Percentiles rank a stretch among this genome's conserved stretches.
Conservation (phyloP, 1,139 yeast species). For the Taphrina pruni region DNA sequence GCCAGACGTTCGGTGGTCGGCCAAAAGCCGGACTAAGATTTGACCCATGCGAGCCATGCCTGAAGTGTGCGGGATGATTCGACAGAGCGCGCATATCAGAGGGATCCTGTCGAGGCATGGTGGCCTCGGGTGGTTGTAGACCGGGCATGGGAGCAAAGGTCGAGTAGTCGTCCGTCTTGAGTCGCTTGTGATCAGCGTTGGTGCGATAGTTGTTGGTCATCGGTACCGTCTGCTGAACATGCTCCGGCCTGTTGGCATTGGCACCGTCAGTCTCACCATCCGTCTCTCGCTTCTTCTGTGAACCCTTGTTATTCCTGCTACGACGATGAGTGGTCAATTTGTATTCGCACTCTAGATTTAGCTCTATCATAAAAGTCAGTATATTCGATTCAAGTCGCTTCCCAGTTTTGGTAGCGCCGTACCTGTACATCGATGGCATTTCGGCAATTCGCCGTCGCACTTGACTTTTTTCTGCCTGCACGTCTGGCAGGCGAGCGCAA, state of each 20-base stretch:
- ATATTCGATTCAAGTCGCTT: no score
- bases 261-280: neutral
- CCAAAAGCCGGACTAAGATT: neutral
- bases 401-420: no score
- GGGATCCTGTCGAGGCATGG: neutral
- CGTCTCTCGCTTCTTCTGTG: conserved; percentile 7
- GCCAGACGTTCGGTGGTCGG: neutral
- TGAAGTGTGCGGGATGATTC: neutral
- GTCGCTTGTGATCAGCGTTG: neutral
- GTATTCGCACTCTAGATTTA: conserved; percentile 21
- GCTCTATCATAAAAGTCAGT: neutral
- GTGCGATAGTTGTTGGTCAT: neutral
- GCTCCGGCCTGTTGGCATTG: no score
- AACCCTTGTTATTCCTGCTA: neutral
- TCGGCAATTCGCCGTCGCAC: conserved; percentile 41
- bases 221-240: neutral
- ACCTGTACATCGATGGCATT: conserved; percentile 35
- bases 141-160: neutral
- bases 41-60: neutral
- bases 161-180: conserved; percentile 3
- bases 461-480: conserved; percentile 41
- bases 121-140: neutral
- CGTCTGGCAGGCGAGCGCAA: conserved; percentile 42
- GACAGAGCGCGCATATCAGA: neutral
- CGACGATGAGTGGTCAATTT: conserved; percentile 25